Evolutionary conservation across 208 protist genomes (phyloP).

Genomic region (Crithidia thermophila): DNA sequence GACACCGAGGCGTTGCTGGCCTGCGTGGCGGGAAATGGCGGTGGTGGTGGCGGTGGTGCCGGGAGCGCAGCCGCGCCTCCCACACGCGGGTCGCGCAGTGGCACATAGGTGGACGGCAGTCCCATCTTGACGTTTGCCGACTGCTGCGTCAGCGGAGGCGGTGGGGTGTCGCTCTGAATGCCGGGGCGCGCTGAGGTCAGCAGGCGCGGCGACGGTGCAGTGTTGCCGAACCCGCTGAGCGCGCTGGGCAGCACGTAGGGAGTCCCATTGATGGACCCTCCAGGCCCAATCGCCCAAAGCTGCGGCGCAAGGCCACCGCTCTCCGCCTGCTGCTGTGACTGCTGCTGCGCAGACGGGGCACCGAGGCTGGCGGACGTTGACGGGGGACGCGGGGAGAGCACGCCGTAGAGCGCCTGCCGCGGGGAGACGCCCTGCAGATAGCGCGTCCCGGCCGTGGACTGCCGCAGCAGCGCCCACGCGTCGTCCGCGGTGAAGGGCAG

Average conservation of each 20-base stretch:
- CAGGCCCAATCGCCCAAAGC: not conserved
- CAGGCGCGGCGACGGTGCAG: not conserved
- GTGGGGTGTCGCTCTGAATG: not conserved
- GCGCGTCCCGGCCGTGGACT: not conserved
- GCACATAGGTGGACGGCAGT: slow-evolving; percentile 7
- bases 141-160: not conserved
- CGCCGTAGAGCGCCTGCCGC: slow-evolving; percentile 11
- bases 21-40: not conserved
- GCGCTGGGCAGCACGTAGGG: slow-evolving; percentile 12
- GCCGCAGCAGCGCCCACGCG: slow-evolving; percentile 11
- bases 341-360: slow-evolving; percentile 6
- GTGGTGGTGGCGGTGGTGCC: not conserved
- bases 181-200: not conserved
- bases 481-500: slow-evolving; percentile 5
- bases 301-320: not conserved
- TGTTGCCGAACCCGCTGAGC: not conserved
- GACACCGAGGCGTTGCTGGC: not conserved
- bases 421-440: slow-evolving; percentile 14
- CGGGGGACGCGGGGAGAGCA: slow-evolving; percentile 6
- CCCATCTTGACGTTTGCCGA: not conserved
- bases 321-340: no score
- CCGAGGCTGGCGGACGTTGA: not conserved
- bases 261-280: not conserved
- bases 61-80: not conserved
- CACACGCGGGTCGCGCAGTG: slow-evolving; percentile 10